Percentiles rank a stretch among this genome's conserved stretches.
phyloP scores from a whole-genome alignment of 768 basidiomycete species.

The Boletus insuetus region DNA sequence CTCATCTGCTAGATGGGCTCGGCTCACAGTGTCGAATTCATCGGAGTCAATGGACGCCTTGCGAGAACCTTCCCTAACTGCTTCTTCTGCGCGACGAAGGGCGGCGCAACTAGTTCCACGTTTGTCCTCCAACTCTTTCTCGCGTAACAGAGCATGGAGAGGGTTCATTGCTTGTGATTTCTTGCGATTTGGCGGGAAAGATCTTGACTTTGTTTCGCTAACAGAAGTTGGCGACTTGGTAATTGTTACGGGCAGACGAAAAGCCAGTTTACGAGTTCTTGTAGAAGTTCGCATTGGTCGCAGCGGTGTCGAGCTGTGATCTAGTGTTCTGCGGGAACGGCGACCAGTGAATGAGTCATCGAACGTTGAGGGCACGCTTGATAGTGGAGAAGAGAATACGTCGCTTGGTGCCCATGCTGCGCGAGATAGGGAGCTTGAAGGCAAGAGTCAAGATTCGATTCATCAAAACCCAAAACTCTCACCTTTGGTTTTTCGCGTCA shows the following conservation, averaged over 20 bases:
- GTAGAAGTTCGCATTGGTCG: constrained; percentile 15
- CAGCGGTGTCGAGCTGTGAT: constrained; percentile 2
- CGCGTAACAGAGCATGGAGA: constrained; percentile 51
- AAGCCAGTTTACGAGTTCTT: constrained; percentile 17
- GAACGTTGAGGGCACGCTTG: constrained; percentile 18
- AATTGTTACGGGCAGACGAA: constrained; percentile 12
- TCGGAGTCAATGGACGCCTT: constrained; percentile 18
- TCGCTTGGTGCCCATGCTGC: background rate
- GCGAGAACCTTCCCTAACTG: constrained; percentile 31
- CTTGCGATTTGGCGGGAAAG: constrained; percentile 13
- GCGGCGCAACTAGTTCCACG: constrained; percentile 39
- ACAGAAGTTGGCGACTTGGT: constrained; percentile 4
- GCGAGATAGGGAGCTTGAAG: constrained; percentile 8
- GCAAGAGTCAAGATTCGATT: background rate
- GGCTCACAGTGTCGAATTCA: constrained; percentile 21
- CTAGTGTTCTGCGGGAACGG: background rate
- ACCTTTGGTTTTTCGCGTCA: constrained; percentile 9
- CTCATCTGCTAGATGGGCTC: constrained; percentile 33
- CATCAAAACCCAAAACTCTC: background rate
- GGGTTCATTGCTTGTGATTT: constrained; percentile 42
- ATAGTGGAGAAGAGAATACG: constrained; percentile 22
- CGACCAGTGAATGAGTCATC: background rate
- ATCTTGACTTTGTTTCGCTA: background rate
- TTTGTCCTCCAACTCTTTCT: constrained; percentile 39
- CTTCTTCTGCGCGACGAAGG: constrained; percentile 45